Base-by-base conservation (phyloP, 1,284 basidiomycete genomes). In the Ceratobasidium sp. region DNA sequence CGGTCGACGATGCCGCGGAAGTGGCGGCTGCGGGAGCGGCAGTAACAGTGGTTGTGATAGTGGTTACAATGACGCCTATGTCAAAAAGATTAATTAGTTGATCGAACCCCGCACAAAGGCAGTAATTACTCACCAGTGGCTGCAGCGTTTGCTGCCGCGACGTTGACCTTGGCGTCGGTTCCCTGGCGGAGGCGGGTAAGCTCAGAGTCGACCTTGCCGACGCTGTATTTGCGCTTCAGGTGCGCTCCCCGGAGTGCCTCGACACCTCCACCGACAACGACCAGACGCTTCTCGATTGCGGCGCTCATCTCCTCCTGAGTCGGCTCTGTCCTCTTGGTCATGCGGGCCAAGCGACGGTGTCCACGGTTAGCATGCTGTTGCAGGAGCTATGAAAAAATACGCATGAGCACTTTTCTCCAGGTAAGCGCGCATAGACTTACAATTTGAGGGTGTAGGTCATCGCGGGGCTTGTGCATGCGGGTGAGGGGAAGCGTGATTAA, bases 331-430 rank as follows among this genome's bases (percentile, higher is more conserved):
- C 55, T 69, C 21, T 89, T 87, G 8, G 86, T 87, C 88, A 93
- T 91, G 70, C 85, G 88, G 4, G 91, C 90, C 72, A 88, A 83
- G 72, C 92, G 90, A 73, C 84, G 86, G 73, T 87, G 82, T 70
- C 86, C 84, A 64, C 87, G 87, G 81, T 92, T 93, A 75, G 91
- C 86, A 77, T 90, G 85, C 80, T 90, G 91, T 80, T 92, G 91
- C 55, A 89, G 81, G 71, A 86, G 80, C 91, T 93, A 77, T 47
- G 49, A 50, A 49, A 43, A 21, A 63, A 43, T 38, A 38, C 11
- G 11, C 35, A 38, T 63, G 4, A 66, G 50, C 52, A 38, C 38
- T 14, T 32, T 32, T 58, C n/a, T 23, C 18, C 43, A 35, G 5
- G 21, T 23, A 44, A 58, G 8, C n/a, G 21, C 9, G 6, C 35